Base-by-base conservation (phyloP, 2,329 filamentous ascomycete genomes). In the Fusarium keratoplasticum region DNA sequence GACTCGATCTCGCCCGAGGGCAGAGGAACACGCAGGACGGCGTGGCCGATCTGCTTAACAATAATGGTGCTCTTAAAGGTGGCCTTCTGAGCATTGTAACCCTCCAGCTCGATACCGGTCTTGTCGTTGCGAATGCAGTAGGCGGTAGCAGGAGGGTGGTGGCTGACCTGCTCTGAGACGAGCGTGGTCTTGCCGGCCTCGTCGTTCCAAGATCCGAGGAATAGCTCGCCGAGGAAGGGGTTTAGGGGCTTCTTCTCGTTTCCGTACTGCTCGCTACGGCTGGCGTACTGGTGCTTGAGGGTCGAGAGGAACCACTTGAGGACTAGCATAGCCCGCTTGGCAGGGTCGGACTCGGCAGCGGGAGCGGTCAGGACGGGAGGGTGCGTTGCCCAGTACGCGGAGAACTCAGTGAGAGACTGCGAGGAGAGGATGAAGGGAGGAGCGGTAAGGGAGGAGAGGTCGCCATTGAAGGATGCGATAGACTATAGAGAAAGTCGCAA, bases 211-310 rank as follows among this genome's bases (percentile, higher is more conserved):
- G 92, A 93, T 27, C 96, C 96, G 31, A 98, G 84, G 84, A 98
- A 98, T 36, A 98, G 89, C 86, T 99, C 96, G 66, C 96, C 96
- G 38, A 99, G 85, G 85, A 99, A 98, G 0, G 96, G 96, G 81
- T 99, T 98, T 69, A 99, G 86, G 3, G 96, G 96, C 87, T 98
- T 99, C 91, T 98, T 98, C 87, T 98, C 96, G 80, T 95, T 96
- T 59, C 95, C 95, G 73, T 88, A 91, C 77, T 91, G 86, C 77
- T 98, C 95, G 81, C 94, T 97, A 68, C 89, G 88, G 79, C 87
- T 90, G 67, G 90, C 89, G 79, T 92, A 91, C 82, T 97, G 95
- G 83, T 97, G 94, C 86, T 96, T 97, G 61, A 98, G 87, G 5
- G 95, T 98, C 79, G 92, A 95, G 64, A 98, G 85, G 85, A 98